Base-by-base conservation (phyloP, 2,329 filamentous ascomycete genomes). In the Fusarium sambucinum region DNA sequence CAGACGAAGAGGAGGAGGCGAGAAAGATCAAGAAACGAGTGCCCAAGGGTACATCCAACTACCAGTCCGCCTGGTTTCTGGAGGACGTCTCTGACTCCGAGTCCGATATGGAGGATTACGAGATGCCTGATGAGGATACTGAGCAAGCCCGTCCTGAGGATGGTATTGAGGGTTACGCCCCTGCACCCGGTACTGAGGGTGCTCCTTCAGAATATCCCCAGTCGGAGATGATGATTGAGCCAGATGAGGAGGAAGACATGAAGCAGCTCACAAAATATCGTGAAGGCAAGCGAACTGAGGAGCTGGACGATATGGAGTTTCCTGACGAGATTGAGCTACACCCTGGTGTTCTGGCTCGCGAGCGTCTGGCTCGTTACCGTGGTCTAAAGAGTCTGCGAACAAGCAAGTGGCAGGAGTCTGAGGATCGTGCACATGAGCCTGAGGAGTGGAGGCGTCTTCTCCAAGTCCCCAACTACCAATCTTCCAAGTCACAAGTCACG, bases 291-390 rank as follows among this genome's bases (percentile, higher is more conserved):
- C 89, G 89, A 52, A 89, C 89, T 25, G 95, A 97, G 71, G 93
- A 89, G 6, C 88, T 94, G 50, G 94, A 98, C 16, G 96, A 99
- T 78, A 87, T 92, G 55, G 95, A 98, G 78, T 99, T 98, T 79
- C 96, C 96, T 0, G 96, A 99, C 70, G 96, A 99, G 79, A 96
- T 99, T 59, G 96, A 99, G 79, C 84, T 99, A 54, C 93, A 92
- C 70, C 96, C 96, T 0, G 87, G 95, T 54, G 93, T 96, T 5
- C 85, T 93, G 44, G 96, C 96, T 1, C 85, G 93, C 52, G 96
- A 99, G 80, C 87, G 96, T 44, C 82, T 99, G 55, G 88, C 91
- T 11, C 88, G 92, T 62, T 99, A 97, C 80, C 87, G 96, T 75
- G 96, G 96, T 41, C 81, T 99, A 69, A 99, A 98, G 85, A 97